phyloP scores from a whole-genome alignment of 306 rosid species.

The Alnus glutinosa region DNA sequence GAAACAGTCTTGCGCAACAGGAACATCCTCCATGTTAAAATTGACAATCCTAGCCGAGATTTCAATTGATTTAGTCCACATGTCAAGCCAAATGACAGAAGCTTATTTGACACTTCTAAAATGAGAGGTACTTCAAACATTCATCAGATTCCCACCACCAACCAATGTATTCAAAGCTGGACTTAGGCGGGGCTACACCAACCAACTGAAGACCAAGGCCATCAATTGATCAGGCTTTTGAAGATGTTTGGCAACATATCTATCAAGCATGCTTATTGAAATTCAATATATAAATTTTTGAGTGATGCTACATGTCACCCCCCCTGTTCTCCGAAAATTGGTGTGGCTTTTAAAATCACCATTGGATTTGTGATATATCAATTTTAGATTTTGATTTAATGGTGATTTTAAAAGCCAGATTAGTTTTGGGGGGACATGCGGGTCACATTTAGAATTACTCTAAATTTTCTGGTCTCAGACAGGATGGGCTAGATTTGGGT shows the following conservation, averaged over 20 bases:
- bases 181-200: conserved; percentile 13
- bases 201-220: not conserved
- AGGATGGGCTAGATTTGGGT: not conserved
- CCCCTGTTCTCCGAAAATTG: too few species aligned
- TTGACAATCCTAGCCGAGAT: not conserved
- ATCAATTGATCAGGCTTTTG: not conserved
- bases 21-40: not conserved
- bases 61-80: not conserved
- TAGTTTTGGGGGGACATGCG: too few species aligned
- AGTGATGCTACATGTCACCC: too few species aligned
- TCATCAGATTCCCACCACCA: conserved; percentile 9
- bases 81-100: conserved; percentile 18
- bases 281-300: not conserved
- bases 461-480: not conserved
- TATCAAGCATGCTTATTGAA: not conserved
- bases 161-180: conserved; percentile 19
- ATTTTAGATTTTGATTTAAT: too few species aligned
- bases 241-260: conserved; percentile 7
- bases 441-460: too few species aligned
- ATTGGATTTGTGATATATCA: too few species aligned
- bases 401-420: too few species aligned
- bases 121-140: conserved; percentile 1
- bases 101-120: conserved; percentile 14
- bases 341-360: too few species aligned
- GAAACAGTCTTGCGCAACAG: not conserved